Evolutionary conservation across 1,284 basidiomycete genomes (phyloP).

Genomic region (Irpex lacteus): DNA sequence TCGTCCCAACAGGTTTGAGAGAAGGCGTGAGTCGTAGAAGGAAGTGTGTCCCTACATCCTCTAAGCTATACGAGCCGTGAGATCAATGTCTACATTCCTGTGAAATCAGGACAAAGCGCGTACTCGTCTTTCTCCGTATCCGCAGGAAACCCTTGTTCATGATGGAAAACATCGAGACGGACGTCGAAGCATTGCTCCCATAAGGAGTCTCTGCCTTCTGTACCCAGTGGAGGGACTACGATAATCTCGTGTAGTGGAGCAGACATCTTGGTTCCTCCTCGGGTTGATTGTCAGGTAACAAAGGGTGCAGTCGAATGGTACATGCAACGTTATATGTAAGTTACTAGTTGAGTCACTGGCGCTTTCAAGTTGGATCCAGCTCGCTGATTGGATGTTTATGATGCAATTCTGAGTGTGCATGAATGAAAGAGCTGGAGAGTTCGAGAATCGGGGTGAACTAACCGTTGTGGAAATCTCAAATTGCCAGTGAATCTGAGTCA

Average conservation of each 20-base stretch:
- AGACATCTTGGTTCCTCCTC: background rate
- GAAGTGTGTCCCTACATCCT: constrained; percentile 64
- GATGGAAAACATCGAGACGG: constrained; percentile 65
- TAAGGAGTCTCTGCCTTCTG: constrained; percentile 32
- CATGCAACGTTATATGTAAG: background rate
- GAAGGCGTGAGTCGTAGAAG: constrained; percentile 63
- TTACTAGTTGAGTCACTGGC: constrained; percentile 8
- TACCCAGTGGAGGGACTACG: constrained; percentile 36
- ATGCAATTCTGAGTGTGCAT: background rate
- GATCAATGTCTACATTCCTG: background rate
- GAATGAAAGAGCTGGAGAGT: too few relatives aligned
- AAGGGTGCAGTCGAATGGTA: background rate
- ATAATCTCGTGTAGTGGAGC: constrained; percentile 55
- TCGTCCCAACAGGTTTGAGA: constrained; percentile 62
- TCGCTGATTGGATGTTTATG: background rate
- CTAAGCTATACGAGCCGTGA: constrained; percentile 38
- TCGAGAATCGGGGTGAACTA: too few relatives aligned
- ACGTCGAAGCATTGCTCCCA: constrained; percentile 59
- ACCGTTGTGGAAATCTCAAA: too few relatives aligned
- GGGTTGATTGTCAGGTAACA: background rate
- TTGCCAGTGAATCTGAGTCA: too few relatives aligned
- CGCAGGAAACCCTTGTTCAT: constrained; percentile 68
- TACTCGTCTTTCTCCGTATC: constrained; percentile 73
- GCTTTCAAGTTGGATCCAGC: background rate
- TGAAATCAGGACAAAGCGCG: constrained; percentile 19